These are phyloP conservation scores for Phragmites australis DNA, from an alignment of 176 grass and related monocot genomes.

Conservation along the genomic window DNA sequence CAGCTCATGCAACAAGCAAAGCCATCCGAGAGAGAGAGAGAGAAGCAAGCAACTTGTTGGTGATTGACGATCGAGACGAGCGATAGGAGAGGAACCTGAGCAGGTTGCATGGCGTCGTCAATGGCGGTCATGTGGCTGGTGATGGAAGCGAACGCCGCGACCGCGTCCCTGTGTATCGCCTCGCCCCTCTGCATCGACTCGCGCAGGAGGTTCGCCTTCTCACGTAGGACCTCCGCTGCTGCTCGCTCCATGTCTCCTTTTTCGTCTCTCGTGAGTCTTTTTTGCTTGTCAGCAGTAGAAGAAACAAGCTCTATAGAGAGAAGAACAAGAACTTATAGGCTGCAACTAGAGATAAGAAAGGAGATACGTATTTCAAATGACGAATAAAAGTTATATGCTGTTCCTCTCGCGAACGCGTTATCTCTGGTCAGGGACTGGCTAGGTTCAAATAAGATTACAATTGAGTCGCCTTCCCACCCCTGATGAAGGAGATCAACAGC, in stretches of 20 bases:
- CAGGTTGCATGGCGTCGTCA: conserved; percentile 20
- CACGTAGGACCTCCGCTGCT: background rate
- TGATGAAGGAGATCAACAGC: background rate
- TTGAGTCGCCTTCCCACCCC: background rate
- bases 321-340: background rate
- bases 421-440: too few species aligned
- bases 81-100: background rate
- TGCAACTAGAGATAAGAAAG: background rate
- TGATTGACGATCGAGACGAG: background rate
- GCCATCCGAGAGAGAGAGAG: too few species aligned
- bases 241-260: background rate
- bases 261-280: background rate
- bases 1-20: too few species aligned
- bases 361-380: background rate
- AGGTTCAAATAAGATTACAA: background rate
- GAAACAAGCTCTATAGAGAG: background rate
- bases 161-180: background rate
- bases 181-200: background rate
- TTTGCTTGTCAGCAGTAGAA: background rate
- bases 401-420: background rate
- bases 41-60: background rate
- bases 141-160: background rate
- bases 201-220: background rate
- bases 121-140: conserved; percentile 6
- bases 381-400: background rate